Evolutionary conservation across 2,329 filamentous ascomycete genomes (phyloP).

Genomic region (Peltaster fructicola): DNA sequence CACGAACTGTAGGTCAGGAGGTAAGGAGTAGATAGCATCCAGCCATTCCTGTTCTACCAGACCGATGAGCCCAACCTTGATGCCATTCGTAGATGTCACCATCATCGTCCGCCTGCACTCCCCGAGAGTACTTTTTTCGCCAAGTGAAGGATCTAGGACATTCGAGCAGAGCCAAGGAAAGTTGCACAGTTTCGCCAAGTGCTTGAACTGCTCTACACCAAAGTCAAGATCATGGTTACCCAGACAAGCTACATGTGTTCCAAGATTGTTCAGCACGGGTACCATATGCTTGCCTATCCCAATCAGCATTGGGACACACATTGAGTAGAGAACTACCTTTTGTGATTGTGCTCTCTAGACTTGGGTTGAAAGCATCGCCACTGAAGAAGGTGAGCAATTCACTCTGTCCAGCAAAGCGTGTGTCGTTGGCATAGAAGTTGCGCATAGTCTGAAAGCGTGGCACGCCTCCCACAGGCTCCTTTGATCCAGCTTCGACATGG

Average conservation of each 20-base stretch:
- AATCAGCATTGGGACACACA: not conserved
- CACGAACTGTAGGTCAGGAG: conserved; percentile 65
- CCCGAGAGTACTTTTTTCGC: conserved; percentile 55
- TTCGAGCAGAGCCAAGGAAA: conserved; percentile 89
- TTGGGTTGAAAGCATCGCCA: conserved; percentile 84
- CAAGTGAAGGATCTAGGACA: conserved; percentile 66
- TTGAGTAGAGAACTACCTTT: conserved; percentile 41
- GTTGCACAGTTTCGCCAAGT: conserved; percentile 54
- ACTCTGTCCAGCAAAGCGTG: conserved; percentile 44
- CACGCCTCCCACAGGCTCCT: conserved; percentile 68
- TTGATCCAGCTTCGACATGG: conserved; percentile 59
- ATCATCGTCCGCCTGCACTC: conserved; percentile 60
- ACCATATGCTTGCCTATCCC: conserved; percentile 62
- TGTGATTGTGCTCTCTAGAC: conserved; percentile 71
- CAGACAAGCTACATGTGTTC: conserved; percentile 64
- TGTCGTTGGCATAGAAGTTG: conserved; percentile 47
- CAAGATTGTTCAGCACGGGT: conserved; percentile 59
- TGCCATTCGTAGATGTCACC: conserved; percentile 61
- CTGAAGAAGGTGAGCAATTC: conserved; percentile 66
- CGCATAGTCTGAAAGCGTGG: conserved; percentile 64
- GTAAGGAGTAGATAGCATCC: conserved; percentile 71
- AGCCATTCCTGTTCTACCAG: conserved; percentile 79
- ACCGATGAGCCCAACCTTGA: conserved; percentile 73
- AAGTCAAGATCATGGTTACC: conserved; percentile 94
- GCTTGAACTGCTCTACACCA: conserved; percentile 61